Evolutionary conservation across 208 protist species (phyloP).

Genomic region (Sergeia podlipaevii): DNA sequence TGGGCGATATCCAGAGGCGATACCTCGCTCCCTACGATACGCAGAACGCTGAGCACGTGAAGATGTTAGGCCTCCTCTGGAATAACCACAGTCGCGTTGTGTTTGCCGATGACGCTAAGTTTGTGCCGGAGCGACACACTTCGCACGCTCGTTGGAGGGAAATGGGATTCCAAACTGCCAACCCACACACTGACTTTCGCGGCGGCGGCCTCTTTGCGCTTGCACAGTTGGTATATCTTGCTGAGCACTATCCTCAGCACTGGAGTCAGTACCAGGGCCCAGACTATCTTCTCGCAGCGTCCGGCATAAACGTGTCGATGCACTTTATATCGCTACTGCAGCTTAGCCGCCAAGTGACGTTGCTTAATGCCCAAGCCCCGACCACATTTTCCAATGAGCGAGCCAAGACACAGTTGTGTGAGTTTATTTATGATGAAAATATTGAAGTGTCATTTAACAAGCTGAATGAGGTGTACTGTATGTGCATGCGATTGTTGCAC

Average conservation of each 20-base stretch:
- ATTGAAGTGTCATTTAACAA: slow-evolving; percentile 21
- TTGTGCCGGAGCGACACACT: slow-evolving; percentile 4
- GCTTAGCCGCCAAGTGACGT: slow-evolving; percentile 18
- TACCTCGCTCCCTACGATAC: slow-evolving; percentile 24
- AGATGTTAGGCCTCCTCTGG: slow-evolving; percentile 48
- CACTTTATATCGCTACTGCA: slow-evolving; percentile 47
- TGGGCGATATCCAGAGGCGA: slow-evolving; percentile 16
- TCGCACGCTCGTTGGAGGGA: slow-evolving; percentile 64
- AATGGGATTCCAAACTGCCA: slow-evolving; percentile 80
- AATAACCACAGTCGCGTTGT: slow-evolving; percentile 29
- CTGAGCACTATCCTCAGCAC: slow-evolving; percentile 43
- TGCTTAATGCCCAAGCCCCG: slow-evolving; percentile 23
- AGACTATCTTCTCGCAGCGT: slow-evolving; percentile 53
- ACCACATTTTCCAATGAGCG: slow-evolving; percentile 19
- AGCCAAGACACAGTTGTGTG: slow-evolving; percentile 27
- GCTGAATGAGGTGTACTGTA: slow-evolving; percentile 61
- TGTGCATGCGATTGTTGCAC: slow-evolving; percentile 45
- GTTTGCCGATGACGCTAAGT: slow-evolving; percentile 8
- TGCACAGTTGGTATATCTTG: slow-evolving; percentile 70
- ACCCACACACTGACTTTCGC: slow-evolving; percentile 88
- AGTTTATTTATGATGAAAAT: slow-evolving; percentile 26
- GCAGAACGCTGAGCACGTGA: slow-evolving; percentile 17
- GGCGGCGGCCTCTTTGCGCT: slow-evolving; percentile 75
- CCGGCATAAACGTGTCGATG: slow-evolving; percentile 80
- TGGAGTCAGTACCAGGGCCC: slow-evolving; percentile 26